Evolutionary conservation across 306 rosid species (phyloP).

Genomic region (Cucumis hystrix): DNA sequence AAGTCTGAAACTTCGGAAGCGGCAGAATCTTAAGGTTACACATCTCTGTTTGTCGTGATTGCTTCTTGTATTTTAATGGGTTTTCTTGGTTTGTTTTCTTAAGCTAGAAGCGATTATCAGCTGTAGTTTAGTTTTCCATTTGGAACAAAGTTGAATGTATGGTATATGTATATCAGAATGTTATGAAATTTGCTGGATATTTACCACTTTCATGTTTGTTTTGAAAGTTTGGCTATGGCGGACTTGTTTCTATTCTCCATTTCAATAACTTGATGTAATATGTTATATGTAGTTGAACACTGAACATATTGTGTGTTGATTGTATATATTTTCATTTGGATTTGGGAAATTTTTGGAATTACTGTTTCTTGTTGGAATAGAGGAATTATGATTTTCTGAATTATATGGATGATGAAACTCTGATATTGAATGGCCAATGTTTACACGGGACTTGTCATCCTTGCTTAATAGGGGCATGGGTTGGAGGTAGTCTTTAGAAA

Average conservation of each 20-base stretch:
- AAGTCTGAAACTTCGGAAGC: neutral
- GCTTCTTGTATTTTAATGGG: neutral
- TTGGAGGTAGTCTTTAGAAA: neutral
- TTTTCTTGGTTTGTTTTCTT: neutral
- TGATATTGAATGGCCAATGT: neutral
- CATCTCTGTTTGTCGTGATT: slow-evolving; percentile 2
- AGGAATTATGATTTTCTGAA: neutral
- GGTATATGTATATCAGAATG: neutral
- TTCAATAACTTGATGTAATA: neutral
- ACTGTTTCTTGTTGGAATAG: neutral
- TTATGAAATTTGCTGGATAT: neutral
- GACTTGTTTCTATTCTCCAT: neutral
- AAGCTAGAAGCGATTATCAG: neutral
- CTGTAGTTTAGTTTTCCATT: neutral
- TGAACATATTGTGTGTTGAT: neutral
- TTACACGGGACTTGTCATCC: neutral
- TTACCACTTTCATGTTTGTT: neutral
- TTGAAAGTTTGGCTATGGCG: neutral
- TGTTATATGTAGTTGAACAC: neutral
- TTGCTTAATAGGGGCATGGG: neutral
- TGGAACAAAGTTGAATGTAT: neutral
- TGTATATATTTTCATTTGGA: neutral
- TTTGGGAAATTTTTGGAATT: neutral
- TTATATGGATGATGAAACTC: neutral
- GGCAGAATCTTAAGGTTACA: slow-evolving; percentile 48